phyloP scores from a whole-genome alignment of 805 yeast species.

The Priceomyces castillae region DNA sequence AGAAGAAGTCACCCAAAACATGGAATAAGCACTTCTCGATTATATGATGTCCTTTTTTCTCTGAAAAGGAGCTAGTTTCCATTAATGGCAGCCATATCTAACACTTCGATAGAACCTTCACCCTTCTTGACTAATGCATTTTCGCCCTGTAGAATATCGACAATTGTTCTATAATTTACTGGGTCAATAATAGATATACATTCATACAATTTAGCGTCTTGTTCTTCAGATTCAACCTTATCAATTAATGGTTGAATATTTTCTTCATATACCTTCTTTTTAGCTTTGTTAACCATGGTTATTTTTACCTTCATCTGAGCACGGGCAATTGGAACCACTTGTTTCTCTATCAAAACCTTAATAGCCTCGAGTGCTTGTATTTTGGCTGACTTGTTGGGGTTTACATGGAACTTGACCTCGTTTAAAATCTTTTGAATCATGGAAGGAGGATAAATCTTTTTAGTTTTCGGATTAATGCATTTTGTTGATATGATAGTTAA shows the following conservation, averaged over 20 bases:
- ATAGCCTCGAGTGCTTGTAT: constrained; percentile 91
- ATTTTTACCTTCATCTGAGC: constrained; percentile 88
- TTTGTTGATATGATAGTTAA: constrained; percentile 81
- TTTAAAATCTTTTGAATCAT: constrained; percentile 86
- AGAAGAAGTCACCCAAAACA: too few relatives aligned
- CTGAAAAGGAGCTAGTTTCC: background rate
- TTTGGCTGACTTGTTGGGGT: constrained; percentile 73
- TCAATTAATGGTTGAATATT: constrained; percentile 35
- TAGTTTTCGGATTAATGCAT: constrained; percentile 86
- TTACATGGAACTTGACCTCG: constrained; percentile 76
- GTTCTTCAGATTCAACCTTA: constrained; percentile 40
- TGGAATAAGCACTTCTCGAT: too few relatives aligned
- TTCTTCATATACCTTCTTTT: constrained; percentile 35
- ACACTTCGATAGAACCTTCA: constrained; percentile 71
- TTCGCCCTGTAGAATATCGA: constrained; percentile 54
- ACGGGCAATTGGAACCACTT: constrained; percentile 87
- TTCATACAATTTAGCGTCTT: constrained; percentile 47
- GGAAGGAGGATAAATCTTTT: constrained; percentile 90
- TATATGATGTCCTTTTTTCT: too few relatives aligned
- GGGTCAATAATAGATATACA: constrained; percentile 77
- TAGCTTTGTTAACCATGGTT: constrained; percentile 53
- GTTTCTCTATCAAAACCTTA: constrained; percentile 67
- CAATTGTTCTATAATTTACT: constrained; percentile 69
- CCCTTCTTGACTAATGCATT: constrained; percentile 45
- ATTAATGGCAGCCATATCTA: constrained; percentile 83